Evolutionary conservation across 345 rosid species (phyloP), one percentile per base, ranked within the genome.

Genomic region (Jatropha curcas): DNA sequence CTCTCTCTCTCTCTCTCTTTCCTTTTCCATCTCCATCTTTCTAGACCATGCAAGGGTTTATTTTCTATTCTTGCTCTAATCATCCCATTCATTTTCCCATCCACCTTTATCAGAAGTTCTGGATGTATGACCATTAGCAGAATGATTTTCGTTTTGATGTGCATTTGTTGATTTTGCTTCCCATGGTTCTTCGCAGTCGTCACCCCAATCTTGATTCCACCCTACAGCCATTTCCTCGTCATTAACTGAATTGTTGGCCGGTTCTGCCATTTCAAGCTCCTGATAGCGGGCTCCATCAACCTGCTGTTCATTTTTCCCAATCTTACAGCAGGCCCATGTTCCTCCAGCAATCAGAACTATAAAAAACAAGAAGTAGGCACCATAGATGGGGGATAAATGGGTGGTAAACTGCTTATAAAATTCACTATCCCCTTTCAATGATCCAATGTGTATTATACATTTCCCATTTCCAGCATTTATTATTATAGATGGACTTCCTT

Each of bases 121-220:
- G 3, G 77, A 64, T 20, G 45, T 4, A 4, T 37, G 55, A 25
- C 67, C 78, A 60, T 77, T 74, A 57, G 71, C 51, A 16, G 71
- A 53, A 60, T 37, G 68, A 75, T 60, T 80, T 70, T 66, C 78
- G 48, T 22, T 71, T 68, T n/a, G 31, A 27, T 58, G 58, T 37
- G 56, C 68, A 73, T 37, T 73, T 2, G 73, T 67, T 50, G 81
- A 37, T 28, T 78, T 52, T 41, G 43, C 83, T 68, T 74, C 81
- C 58, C 75, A n/a, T 43, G 34, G 69, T 28, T 81, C 84, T 48
- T 70, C 87, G 83, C 84, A 84, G 4, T 60, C 79, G 66, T 77
- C 79, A 71, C 52, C 78, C 86, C 86, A 83, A 60, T 17, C 70
- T 46, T 71, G 68, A 70, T 78, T 80, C 86, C 82, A 84, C n/a